Evolutionary conservation across 148 eudicot genomes (phyloP).

Genomic region (Silene latifolia): DNA sequence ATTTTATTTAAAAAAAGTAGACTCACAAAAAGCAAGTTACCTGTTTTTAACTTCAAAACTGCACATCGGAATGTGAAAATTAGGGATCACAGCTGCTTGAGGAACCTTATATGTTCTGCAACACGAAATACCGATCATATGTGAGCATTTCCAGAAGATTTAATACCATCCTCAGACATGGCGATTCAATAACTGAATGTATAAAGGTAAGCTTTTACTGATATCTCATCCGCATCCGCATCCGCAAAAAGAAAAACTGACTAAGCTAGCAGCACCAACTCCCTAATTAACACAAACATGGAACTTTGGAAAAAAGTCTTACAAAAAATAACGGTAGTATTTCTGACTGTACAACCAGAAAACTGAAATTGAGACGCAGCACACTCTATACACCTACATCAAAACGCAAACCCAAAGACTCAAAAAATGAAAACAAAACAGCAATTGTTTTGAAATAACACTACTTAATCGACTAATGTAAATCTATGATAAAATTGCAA

Average conservation of each 20-base stretch:
- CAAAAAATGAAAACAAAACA: no score
- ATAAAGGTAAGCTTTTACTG: neutral
- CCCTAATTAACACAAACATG: no score
- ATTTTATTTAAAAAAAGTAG: no score
- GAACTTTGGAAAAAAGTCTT: no score
- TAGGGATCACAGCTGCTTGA: conserved; percentile 54
- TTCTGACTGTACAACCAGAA: no score
- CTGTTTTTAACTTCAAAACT: no score
- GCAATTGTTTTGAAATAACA: neutral
- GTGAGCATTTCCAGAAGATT: neutral
- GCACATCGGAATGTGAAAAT: conserved; percentile 77
- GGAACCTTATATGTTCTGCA: conserved; percentile 43
- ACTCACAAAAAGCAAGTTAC: no score
- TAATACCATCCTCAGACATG: neutral
- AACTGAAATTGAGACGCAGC: neutral
- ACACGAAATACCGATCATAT: neutral
- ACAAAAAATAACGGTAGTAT: no score
- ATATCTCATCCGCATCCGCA: neutral
- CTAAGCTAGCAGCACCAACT: no score
- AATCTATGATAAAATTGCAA: no score
- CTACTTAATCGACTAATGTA: no score
- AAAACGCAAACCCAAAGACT: neutral
- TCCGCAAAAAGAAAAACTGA: neutral
- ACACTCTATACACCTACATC: neutral
- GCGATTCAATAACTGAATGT: neutral